These are phyloP conservation scores for Xylaria sp. DNA, from an alignment of 2,329 filamentous ascomycete genomes.

Conservation along the genomic window DNA sequence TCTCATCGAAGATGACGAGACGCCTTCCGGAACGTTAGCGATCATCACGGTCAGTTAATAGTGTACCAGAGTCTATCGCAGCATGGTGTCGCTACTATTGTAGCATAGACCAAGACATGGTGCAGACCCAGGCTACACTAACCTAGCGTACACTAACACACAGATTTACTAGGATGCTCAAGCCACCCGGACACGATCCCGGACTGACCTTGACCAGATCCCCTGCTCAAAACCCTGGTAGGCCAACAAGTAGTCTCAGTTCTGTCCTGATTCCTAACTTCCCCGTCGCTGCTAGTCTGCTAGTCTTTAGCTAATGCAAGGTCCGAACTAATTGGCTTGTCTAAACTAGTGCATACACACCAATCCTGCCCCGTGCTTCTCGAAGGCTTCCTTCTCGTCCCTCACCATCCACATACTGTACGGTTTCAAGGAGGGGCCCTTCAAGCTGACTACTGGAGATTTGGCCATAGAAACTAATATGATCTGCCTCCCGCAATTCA, in stretches of 20 bases:
- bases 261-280: constrained; percentile 29
- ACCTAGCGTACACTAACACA: neutral
- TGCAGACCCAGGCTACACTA: constrained; percentile 1
- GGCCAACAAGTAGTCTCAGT: neutral
- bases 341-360: constrained; percentile 34
- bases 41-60: constrained; percentile 10
- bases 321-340: constrained; percentile 37
- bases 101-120: neutral
- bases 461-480: neutral
- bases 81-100: neutral
- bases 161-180: constrained; percentile 16
- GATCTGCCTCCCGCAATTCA: neutral
- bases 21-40: neutral
- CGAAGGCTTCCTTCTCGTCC: constrained; percentile 38
- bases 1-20: neutral
- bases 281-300: constrained; percentile 36
- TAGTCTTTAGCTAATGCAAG: constrained; percentile 33
- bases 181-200: constrained; percentile 16
- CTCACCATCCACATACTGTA: constrained; percentile 12
- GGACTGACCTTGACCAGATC: constrained; percentile 18
- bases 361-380: constrained; percentile 33
- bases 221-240: constrained; percentile 8
- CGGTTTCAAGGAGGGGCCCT: constrained; percentile 18
- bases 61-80: neutral
- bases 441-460: neutral